These are phyloP conservation scores for Singerocomus rubriflavus DNA, from an alignment of 1,284 basidiomycete species.

Conservation along the genomic window DNA sequence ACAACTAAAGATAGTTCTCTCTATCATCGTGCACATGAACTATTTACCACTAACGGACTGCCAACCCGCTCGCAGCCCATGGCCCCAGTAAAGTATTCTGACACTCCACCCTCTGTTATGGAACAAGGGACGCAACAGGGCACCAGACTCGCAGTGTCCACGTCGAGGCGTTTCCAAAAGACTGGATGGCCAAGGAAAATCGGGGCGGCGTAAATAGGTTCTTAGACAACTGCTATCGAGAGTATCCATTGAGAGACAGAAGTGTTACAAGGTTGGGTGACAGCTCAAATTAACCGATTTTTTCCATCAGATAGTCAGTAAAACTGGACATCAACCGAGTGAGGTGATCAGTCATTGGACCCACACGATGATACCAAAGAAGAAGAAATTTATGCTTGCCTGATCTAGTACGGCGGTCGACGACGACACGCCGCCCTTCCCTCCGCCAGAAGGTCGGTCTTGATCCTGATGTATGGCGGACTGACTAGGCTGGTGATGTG, in stretches of 20 bases:
- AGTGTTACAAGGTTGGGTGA: slow-evolving; percentile 1
- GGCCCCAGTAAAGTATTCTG: no score
- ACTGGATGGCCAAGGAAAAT: background rate
- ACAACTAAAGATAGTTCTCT: background rate
- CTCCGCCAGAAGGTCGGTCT: slow-evolving; percentile 20
- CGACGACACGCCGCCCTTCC: slow-evolving; percentile 20
- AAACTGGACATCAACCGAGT: slow-evolving; percentile 10
- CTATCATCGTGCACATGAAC: background rate
- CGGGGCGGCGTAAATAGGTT: background rate
- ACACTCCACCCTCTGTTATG: no score
- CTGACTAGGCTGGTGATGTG: slow-evolving; percentile 23
- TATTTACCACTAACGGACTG: no score
- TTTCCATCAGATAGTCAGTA: slow-evolving; percentile 17
- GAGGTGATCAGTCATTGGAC: background rate
- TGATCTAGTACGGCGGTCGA: slow-evolving; percentile 24
- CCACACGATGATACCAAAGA: no score
- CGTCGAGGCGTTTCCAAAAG: background rate
- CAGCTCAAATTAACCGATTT: slow-evolving; percentile 3
- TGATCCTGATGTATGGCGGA: slow-evolving; percentile 23
- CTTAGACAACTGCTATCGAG: background rate
- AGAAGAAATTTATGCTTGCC: slow-evolving; percentile 4
- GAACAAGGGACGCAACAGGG: background rate
- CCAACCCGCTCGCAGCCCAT: no score
- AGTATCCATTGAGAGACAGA: background rate
- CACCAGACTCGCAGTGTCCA: background rate